Evolutionary conservation across 352 stramenopile genomes (phyloP).

Genomic region (Phytophthora citrophthora): DNA sequence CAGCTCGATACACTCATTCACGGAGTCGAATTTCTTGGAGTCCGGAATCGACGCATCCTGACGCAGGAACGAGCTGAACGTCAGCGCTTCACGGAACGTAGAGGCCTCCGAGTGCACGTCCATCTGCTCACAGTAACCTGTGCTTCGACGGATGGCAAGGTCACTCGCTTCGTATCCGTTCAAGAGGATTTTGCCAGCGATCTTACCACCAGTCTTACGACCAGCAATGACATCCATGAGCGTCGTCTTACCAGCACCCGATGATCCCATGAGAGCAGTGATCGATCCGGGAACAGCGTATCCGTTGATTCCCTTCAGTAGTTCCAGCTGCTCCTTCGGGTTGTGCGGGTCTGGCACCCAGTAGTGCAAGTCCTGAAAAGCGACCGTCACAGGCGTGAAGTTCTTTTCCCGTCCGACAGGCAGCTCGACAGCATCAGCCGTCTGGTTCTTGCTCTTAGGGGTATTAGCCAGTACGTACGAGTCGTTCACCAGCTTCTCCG

Average conservation of each 20-base stretch:
- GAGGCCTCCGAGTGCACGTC: constrained; percentile 28
- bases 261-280: constrained; percentile 22
- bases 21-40: constrained; percentile 10
- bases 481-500: constrained; percentile 17
- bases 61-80: constrained; percentile 13
- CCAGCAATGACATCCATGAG: constrained; percentile 28
- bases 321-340: constrained; percentile 25
- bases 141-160: constrained; percentile 31
- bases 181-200: constrained; percentile 18
- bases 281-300: constrained; percentile 30
- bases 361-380: constrained; percentile 40
- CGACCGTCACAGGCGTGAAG: constrained; percentile 42
- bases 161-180: constrained; percentile 23
- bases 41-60: constrained; percentile 1
- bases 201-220: constrained; percentile 16
- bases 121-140: constrained; percentile 30
- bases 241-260: constrained; percentile 26
- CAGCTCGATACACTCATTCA: not conserved
- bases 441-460: constrained; percentile 14
- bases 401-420: constrained; percentile 14
- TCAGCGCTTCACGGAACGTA: constrained; percentile 13
- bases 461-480: constrained; percentile 15
- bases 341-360: constrained; percentile 22
- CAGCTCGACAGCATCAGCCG: not conserved
- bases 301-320: constrained; percentile 50